Evolutionary conservation across 805 yeast species (phyloP).

Genomic region (Spencermartinsiella europaea): DNA sequence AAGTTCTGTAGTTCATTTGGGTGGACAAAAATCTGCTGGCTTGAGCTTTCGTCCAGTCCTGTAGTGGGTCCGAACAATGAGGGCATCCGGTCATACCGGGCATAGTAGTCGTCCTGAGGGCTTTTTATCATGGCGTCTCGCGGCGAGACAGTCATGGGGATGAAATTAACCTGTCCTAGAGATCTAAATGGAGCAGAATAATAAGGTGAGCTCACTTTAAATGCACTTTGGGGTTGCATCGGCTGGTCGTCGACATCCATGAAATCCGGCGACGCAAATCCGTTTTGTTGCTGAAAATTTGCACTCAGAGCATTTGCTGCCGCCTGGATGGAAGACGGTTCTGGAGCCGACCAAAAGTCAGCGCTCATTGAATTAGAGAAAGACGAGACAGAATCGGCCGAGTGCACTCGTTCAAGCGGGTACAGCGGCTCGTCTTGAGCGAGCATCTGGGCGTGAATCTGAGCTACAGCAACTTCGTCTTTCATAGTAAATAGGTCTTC

Average conservation of each 20-base stretch:
- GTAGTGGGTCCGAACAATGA: conserved; percentile 7
- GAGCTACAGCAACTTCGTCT: background rate
- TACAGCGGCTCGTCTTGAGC: background rate
- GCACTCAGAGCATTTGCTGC: background rate
- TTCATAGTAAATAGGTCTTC: no score
- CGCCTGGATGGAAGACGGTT: background rate
- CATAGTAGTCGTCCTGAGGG: conserved; percentile 11
- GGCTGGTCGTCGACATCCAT: background rate
- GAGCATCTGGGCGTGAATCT: background rate
- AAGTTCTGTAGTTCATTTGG: conserved; percentile 5
- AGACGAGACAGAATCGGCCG: background rate
- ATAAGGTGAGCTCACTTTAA: conserved; percentile 5
- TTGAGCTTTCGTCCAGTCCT: conserved; percentile 4
- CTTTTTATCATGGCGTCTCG: conserved; percentile 12
- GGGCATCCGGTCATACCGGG: conserved; percentile 5
- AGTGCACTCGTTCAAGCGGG: background rate
- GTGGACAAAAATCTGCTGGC: conserved; percentile 9
- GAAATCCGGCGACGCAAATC: background rate
- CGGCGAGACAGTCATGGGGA: conserved; percentile 4
- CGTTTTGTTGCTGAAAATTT: background rate
- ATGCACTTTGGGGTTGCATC: background rate
- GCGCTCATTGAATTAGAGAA: background rate
- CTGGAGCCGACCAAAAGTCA: background rate
- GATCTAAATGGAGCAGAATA: background rate
- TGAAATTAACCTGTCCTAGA: background rate